Evolutionary conservation across 1,284 basidiomycete genomes (phyloP).

Genomic region (Trichosporon sp.): DNA sequence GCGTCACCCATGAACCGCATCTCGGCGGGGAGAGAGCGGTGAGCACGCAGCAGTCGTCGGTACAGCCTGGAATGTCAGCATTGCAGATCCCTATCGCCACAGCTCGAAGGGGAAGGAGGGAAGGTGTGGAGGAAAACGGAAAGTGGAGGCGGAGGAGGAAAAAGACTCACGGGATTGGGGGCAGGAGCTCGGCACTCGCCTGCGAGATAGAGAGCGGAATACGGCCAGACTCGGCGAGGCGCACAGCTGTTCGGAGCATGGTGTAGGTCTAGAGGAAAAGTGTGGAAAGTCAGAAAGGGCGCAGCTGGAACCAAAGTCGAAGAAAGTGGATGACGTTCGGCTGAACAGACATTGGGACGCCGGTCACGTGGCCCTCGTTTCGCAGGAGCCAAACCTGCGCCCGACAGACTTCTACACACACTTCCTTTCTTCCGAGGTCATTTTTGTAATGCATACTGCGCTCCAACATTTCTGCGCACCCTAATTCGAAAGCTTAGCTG

Average conservation of each 20-base stretch:
- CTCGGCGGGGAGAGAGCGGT: conserved; percentile 71
- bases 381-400: background rate
- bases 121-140: background rate
- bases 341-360: conserved; percentile 3
- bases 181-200: conserved; percentile 71
- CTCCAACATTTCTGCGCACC: too few species aligned
- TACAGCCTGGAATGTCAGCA: conserved; percentile 64
- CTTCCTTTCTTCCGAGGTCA: background rate
- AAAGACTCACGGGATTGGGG: conserved; percentile 71
- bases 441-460: too few species aligned
- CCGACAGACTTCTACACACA: background rate
- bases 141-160: conserved; percentile 10
- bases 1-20: conserved; percentile 84
- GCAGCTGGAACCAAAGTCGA: background rate
- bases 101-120: background rate
- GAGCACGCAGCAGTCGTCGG: conserved; percentile 75
- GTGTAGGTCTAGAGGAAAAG: conserved; percentile 2
- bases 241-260: conserved; percentile 61
- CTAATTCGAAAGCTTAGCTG: too few species aligned
- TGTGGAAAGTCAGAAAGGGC: conserved; percentile 32
- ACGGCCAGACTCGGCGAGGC: conserved; percentile 60
- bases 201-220: conserved; percentile 64
- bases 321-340: conserved; percentile 1
- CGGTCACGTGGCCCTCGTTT: background rate
- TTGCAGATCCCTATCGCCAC: background rate